These are phyloP conservation scores for Ophiocordyceps camponoti-saundersi DNA, from an alignment of 2,329 filamentous ascomycete genomes.

Conservation along the genomic window DNA sequence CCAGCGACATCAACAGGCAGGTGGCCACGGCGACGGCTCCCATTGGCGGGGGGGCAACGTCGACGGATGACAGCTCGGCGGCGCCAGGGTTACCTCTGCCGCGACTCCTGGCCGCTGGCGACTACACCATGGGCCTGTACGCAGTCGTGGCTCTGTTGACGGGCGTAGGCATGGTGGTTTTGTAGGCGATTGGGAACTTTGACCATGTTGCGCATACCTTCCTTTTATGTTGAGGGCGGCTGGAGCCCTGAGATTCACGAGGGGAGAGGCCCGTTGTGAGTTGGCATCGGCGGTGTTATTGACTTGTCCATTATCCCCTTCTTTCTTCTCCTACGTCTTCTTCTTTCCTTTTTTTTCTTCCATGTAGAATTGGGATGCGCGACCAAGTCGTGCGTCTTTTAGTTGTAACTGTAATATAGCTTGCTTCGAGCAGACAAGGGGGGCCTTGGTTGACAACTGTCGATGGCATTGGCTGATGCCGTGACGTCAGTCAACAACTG, in stretches of 20 bases:
- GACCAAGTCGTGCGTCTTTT: neutral
- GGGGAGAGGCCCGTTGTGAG: constrained; percentile 8
- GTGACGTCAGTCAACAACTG: neutral
- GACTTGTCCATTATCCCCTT: constrained; percentile 4
- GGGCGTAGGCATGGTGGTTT: constrained; percentile 34
- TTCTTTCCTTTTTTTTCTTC: neutral
- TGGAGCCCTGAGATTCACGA: no score
- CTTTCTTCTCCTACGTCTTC: constrained; percentile 7
- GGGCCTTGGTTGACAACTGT: neutral
- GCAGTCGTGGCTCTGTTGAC: constrained; percentile 31
- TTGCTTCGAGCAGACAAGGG: neutral
- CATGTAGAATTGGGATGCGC: neutral
- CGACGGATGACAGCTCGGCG: constrained; percentile 17
- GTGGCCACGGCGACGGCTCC: constrained; percentile 28
- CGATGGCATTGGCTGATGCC: neutral
- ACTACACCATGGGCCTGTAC: constrained; percentile 32
- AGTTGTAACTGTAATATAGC: neutral
- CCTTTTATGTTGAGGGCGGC: no score
- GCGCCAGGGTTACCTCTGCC: constrained; percentile 18
- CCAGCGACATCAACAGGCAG: constrained; percentile 36
- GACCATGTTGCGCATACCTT: no score
- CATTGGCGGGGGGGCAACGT: constrained; percentile 5
- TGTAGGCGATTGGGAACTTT: constrained; percentile 20
- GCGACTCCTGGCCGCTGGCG: constrained; percentile 26
- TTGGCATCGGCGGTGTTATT: constrained; percentile 12